Base-by-base conservation (phyloP, 2,329 filamentous ascomycete species). In the Amauroascus verrucosus region DNA sequence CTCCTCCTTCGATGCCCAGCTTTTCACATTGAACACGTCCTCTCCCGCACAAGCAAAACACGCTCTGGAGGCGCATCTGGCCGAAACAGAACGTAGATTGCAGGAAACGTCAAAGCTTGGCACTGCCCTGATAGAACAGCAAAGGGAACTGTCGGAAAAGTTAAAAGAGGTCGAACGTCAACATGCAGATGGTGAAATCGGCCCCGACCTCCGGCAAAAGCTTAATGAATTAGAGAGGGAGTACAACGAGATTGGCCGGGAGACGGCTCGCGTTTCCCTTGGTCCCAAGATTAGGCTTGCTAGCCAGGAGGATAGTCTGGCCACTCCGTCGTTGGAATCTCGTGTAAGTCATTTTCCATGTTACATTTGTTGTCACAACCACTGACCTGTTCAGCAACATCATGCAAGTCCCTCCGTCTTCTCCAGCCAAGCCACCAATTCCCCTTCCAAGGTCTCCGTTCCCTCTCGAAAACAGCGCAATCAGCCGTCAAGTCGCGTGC, bases 91-190 rank as follows among this genome's bases (percentile, higher is more conserved):
- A 63, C 84, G 89, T 55, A 82, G 91, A 55, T 83, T 98, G 58
- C 86, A 94, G 64, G 90, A 97, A 67, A 87, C 91, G 5, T 93
- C 88, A 26, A 89, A 86, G 64, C 74, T 98, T 38, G 93, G 93
- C 58, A 93, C 85, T 22, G 84, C 88, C 8, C 78, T 98, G 26
- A 81, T 97, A 22, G 81, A 90, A 59, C 93, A 97, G 72, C 85
- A 88, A 61, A 85, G 85, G 65, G 84, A 94, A 58, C 77, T 98
- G 55, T 80, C 82, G 41, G 86, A 94, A 43, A 84, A 86, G 60
- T 72, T 98, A 54, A 83, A 84, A 61, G 89, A 97, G 64, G 84
- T 98, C 2, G 87, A 95, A 62, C 81, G 84, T 64, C 76, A 87
- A 56, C 78, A 88, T 63, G 76, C 80, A 43, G 86, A 93, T 60